phyloP scores from a whole-genome alignment of 768 basidiomycete species.

The Collybia nuda region DNA sequence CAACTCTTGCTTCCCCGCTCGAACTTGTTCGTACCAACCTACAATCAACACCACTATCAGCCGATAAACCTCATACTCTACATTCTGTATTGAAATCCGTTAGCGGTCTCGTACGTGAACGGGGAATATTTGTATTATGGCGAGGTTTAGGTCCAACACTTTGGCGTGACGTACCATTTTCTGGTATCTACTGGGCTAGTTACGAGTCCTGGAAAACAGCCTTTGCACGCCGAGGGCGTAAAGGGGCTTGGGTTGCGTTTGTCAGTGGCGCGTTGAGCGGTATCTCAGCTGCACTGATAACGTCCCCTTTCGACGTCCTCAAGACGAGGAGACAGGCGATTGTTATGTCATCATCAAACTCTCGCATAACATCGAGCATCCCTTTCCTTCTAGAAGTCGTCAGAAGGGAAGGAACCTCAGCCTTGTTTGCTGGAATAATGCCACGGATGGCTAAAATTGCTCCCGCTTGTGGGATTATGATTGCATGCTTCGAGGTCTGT shows the following conservation, averaged over 20 bases:
- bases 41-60: constrained; percentile 79
- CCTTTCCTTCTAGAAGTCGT: constrained; percentile 69
- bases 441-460: constrained; percentile 95
- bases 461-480: constrained; percentile 98
- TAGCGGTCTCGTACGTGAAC: constrained; percentile 51
- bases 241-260: constrained; percentile 75
- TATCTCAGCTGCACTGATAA: constrained; percentile 80
- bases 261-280: constrained; percentile 90
- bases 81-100: constrained; percentile 70
- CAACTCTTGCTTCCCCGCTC: constrained; percentile 80
- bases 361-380: constrained; percentile 49
- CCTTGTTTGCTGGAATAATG: constrained; percentile 80
- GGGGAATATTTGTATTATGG: constrained; percentile 80
- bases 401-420: constrained; percentile 73
- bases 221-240: constrained; percentile 51
- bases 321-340: constrained; percentile 93
- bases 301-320: constrained; percentile 94
- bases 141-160: constrained; percentile 88
- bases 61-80: constrained; percentile 73
- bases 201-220: constrained; percentile 81
- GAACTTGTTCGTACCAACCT: constrained; percentile 94
- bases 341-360: constrained; percentile 56
- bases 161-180: constrained; percentile 98
- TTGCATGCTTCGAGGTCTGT: constrained; percentile 88
- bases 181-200: constrained; percentile 94